Evolutionary conservation across 306 rosid species (phyloP).

Genomic region (Bauhinia variegata): DNA sequence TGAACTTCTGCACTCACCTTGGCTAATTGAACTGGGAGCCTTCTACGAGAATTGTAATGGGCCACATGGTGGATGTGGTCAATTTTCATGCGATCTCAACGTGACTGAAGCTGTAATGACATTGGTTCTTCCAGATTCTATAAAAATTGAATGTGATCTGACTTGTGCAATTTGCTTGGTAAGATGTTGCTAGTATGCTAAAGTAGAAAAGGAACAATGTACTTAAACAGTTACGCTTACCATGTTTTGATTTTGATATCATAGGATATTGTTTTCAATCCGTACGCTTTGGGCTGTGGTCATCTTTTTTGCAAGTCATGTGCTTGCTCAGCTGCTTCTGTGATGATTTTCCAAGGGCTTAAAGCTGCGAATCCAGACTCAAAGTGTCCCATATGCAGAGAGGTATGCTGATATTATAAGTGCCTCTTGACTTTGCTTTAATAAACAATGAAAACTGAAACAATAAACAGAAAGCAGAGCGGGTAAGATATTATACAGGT

Average conservation of each 20-base stretch:
- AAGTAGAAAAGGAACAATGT: neutral
- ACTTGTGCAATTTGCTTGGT: conserved; percentile 94
- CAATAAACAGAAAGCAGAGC: neutral
- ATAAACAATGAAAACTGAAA: neutral
- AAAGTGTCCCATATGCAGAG: conserved; percentile 92
- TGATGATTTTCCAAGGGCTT: conserved; percentile 75
- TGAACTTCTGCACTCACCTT: conserved; percentile 87
- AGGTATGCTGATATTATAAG: conserved; percentile 52
- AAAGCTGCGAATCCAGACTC: conserved; percentile 64
- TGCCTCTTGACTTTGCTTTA: neutral
- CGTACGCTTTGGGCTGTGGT: conserved; percentile 88
- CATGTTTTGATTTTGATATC: conserved; percentile 31
- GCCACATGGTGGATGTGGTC: conserved; percentile 51
- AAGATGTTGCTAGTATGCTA: conserved; percentile 41
- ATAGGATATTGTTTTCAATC: conserved; percentile 76
- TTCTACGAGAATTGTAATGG: conserved; percentile 71
- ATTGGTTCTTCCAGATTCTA: conserved; percentile 71
- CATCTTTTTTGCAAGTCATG: conserved; percentile 93
- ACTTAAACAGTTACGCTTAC: conserved; percentile 21
- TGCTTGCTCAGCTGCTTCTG: conserved; percentile 87
- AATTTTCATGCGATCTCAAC: conserved; percentile 58
- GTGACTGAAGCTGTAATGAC: conserved; percentile 52
- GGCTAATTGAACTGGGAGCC: conserved; percentile 93
- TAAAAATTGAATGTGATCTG: conserved; percentile 69
- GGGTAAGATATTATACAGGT: neutral